These are phyloP conservation scores for Rhodotorula diobovata DNA, from an alignment of 768 basidiomycete genomes.

Conservation along the genomic window DNA sequence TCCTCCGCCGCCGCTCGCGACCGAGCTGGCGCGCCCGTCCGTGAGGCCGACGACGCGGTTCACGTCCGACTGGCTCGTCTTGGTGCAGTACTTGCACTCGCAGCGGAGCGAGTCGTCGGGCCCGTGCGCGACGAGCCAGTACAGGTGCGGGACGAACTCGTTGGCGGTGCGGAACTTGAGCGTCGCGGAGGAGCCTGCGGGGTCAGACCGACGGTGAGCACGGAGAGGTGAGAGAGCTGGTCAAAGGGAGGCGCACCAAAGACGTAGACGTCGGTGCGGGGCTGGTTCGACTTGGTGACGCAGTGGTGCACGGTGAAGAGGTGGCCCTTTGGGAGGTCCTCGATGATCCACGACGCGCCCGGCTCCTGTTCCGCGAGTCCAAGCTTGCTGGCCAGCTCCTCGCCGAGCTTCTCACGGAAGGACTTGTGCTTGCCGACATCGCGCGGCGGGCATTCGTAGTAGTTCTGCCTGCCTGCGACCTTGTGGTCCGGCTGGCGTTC, in stretches of 20 bases:
- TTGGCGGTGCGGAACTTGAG: slow-evolving; percentile 69
- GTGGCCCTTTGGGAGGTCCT: slow-evolving; percentile 64
- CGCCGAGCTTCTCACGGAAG: slow-evolving; percentile 52
- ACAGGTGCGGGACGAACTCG: slow-evolving; percentile 77
- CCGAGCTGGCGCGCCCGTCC: background rate
- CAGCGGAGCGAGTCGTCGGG: slow-evolving; percentile 30
- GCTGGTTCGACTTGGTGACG: slow-evolving; percentile 52
- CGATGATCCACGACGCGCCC: slow-evolving; percentile 56
- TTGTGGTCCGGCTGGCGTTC: slow-evolving; percentile 2
- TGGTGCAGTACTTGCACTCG: slow-evolving; percentile 41
- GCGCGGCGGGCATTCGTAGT: background rate
- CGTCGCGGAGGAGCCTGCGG: slow-evolving; percentile 47
- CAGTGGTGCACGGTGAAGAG: slow-evolving; percentile 71
- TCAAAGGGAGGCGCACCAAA: slow-evolving; percentile 55
- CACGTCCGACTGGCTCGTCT: slow-evolving; percentile 34
- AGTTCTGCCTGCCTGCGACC: background rate
- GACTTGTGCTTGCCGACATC: background rate
- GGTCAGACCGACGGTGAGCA: background rate
- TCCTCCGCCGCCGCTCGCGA: background rate
- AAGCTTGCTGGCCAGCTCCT: slow-evolving; percentile 52
- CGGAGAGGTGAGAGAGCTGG: slow-evolving; percentile 48
- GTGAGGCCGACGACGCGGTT: slow-evolving; percentile 26
- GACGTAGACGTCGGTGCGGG: slow-evolving; percentile 73
- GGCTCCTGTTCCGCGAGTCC: slow-evolving; percentile 22
- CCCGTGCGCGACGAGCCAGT: slow-evolving; percentile 61